phyloP scores from a whole-genome alignment of 2,329 filamentous ascomycete species.

The Apiospora aurea region DNA sequence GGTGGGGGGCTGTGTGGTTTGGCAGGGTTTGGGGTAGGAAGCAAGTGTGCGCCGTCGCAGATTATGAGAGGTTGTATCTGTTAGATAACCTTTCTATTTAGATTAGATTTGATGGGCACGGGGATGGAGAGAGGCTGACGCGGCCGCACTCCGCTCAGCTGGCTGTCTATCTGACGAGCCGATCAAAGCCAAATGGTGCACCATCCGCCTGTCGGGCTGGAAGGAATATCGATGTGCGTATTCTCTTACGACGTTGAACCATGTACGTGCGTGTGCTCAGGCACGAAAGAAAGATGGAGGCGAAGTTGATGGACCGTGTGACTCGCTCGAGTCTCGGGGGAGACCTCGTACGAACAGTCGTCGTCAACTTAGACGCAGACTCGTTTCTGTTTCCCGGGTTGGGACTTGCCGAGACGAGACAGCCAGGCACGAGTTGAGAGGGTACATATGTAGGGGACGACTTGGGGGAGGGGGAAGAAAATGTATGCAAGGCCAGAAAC shows the following conservation, averaged over 20 bases:
- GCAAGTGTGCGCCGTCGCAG: background rate
- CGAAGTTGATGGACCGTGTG: background rate
- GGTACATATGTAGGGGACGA: too few relatives aligned
- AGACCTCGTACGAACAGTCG: background rate
- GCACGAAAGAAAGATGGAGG: background rate
- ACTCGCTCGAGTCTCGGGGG: background rate
- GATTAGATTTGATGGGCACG: background rate
- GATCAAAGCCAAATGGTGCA: background rate
- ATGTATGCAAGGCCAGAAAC: background rate
- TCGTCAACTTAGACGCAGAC: background rate
- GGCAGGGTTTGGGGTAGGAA: background rate
- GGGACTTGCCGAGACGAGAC: background rate
- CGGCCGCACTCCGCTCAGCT: background rate
- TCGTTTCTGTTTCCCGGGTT: background rate
- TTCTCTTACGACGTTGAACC: background rate
- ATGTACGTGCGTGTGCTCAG: background rate
- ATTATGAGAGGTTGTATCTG: background rate
- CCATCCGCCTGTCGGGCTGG: background rate
- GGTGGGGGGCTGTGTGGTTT: background rate
- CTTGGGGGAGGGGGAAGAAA: background rate
- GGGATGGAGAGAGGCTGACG: background rate
- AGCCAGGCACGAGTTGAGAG: background rate
- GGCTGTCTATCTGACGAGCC: background rate
- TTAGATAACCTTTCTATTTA: background rate
- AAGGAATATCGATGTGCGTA: background rate